phyloP scores from a whole-genome alignment of 805 yeast genomes.

The Yamadazyma ubonensis region DNA sequence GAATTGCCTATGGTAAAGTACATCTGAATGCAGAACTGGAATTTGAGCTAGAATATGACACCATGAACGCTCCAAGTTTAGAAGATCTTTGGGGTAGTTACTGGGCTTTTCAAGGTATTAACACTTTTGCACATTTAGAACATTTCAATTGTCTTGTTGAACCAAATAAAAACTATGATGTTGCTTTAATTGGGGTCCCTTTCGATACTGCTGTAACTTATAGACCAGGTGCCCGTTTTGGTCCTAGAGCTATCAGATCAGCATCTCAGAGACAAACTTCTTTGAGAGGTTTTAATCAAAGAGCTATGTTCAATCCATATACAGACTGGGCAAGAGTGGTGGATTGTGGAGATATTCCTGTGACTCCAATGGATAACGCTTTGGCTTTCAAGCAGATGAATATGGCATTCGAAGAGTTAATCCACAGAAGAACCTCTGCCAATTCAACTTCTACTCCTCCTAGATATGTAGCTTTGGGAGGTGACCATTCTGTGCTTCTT shows the following conservation, averaged over 20 bases:
- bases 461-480: constrained; percentile 70
- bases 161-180: constrained; percentile 52
- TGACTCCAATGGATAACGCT: constrained; percentile 57
- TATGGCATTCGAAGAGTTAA: constrained; percentile 53
- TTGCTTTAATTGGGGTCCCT: constrained; percentile 76
- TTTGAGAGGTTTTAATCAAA: constrained; percentile 65
- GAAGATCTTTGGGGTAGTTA: constrained; percentile 67
- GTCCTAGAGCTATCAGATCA: constrained; percentile 68
- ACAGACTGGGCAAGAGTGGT: constrained; percentile 47
- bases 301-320: constrained; percentile 59
- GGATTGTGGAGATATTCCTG: constrained; percentile 60
- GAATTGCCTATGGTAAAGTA: constrained; percentile 4
- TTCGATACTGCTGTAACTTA: constrained; percentile 81
- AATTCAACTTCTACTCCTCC: constrained; percentile 44
- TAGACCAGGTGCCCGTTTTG: constrained; percentile 81
- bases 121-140: constrained; percentile 73
- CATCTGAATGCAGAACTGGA: constrained; percentile 10
- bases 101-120: constrained; percentile 70
- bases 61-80: constrained; percentile 36
- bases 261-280: constrained; percentile 72
- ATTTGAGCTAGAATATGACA: constrained; percentile 10
- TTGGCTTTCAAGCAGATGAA: constrained; percentile 56
- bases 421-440: constrained; percentile 37
- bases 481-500: constrained; percentile 75
- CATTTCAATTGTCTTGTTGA: constrained; percentile 56